These are phyloP conservation scores for Hemileccinum impolitum DNA, from an alignment of 768 basidiomycete species.

Conservation along the genomic window DNA sequence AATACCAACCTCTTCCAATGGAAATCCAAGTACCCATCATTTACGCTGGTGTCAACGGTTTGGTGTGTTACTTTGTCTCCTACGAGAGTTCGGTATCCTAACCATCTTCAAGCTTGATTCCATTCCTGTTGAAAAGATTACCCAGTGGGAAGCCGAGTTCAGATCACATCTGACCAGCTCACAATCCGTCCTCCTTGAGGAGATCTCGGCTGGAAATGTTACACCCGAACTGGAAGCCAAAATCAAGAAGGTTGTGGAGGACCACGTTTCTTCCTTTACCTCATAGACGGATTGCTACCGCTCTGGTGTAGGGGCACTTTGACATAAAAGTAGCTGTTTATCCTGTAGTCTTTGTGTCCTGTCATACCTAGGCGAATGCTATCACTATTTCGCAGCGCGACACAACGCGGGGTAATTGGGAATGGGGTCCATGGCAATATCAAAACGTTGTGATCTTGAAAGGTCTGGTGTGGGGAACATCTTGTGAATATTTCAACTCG, in stretches of 20 bases:
- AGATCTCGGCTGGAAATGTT: constrained; percentile 80
- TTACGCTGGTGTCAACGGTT: constrained; percentile 99
- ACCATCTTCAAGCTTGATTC: constrained; percentile 67
- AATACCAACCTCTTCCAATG: constrained; percentile 92
- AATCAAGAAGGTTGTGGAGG: constrained; percentile 94
- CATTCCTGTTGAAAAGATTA: constrained; percentile 93
- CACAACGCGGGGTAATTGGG: too few relatives aligned
- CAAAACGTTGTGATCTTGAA: too few relatives aligned
- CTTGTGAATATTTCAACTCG: too few relatives aligned
- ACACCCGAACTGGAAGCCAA: constrained; percentile 88
- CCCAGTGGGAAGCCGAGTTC: constrained; percentile 91
- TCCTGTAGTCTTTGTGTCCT: constrained; percentile 18
- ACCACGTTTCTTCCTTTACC: constrained; percentile 80
- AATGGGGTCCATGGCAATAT: too few relatives aligned
- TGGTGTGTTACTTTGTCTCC: constrained; percentile 47
- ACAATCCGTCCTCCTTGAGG: constrained; percentile 72
- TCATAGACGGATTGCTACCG: constrained; percentile 38
- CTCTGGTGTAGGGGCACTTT: constrained; percentile 14
- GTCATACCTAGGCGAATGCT: constrained; percentile 27
- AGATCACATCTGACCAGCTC: constrained; percentile 77
- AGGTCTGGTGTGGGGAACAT: too few relatives aligned
- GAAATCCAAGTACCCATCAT: constrained; percentile 98
- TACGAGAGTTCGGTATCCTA: not conserved
- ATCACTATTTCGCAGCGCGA: constrained; percentile 28
- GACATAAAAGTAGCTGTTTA: constrained; percentile 20